phyloP scores from a whole-genome alignment of 2,329 filamentous ascomycete species.

The Niveomyces coronatus region DNA sequence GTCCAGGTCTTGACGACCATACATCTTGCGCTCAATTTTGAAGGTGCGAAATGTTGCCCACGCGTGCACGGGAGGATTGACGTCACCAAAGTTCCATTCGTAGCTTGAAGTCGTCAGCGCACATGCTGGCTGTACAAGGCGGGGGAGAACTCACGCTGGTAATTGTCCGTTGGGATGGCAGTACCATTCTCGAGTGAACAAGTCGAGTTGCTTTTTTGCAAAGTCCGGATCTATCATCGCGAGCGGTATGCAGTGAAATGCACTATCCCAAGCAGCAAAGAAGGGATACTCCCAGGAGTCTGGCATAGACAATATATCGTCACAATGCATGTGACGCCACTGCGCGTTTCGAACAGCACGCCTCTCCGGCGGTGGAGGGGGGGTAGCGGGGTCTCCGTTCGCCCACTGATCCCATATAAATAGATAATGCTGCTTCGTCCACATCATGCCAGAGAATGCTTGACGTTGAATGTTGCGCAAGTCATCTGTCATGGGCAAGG shows the following conservation, averaged over 20 bases:
- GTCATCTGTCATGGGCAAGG: conserved; percentile 86
- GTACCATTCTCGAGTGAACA: conserved; percentile 97
- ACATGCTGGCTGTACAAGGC: background rate
- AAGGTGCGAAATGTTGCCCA: conserved; percentile 94
- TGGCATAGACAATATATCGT: conserved; percentile 94
- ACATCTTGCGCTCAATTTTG: conserved; percentile 97
- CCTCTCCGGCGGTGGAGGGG: conserved; percentile 69
- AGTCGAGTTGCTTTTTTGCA: conserved; percentile 92
- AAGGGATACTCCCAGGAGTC: conserved; percentile 99
- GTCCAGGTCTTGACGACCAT: conserved; percentile 86
- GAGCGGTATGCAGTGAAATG: conserved; percentile 91
- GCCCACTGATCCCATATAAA: conserved; percentile 99
- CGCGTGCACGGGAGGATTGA: conserved; percentile 92
- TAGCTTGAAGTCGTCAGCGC: conserved; percentile 33
- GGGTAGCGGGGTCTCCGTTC: conserved; percentile 81
- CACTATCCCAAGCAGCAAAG: conserved; percentile 94
- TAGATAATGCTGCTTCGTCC: conserved; percentile 95
- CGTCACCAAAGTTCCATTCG: conserved; percentile 97
- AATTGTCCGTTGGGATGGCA: conserved; percentile 96
- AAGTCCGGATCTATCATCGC: conserved; percentile 98
- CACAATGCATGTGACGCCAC: conserved; percentile 92
- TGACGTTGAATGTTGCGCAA: conserved; percentile 91
- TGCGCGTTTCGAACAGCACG: conserved; percentile 76
- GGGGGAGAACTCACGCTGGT: conserved; percentile 55
- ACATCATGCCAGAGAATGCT: conserved; percentile 93